Evolutionary conservation across 352 stramenopile genomes (phyloP), one percentile per base, ranked within the genome.

Genomic region (Thalassiosira hispida): DNA sequence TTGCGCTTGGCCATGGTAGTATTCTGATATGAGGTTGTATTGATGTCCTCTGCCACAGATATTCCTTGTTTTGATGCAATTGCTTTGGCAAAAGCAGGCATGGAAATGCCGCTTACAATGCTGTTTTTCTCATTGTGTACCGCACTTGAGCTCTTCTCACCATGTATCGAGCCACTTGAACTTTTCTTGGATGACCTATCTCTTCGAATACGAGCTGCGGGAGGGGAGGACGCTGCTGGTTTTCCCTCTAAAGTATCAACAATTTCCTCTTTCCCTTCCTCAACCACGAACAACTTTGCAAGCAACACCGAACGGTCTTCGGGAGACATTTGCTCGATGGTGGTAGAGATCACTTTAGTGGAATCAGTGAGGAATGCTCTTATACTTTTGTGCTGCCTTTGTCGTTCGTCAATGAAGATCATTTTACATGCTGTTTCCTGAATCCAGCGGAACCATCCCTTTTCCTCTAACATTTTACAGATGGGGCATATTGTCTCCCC

Each of bases 401-500:
- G 3, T 20, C 25, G n/a, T 42, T 27, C 60, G n/a, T 29, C 31
- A 23, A 68, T 25, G 25, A 57, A 68, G 31, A 56, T 56, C 16
- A 38, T 52, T 16, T 68, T 68, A 14, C 56, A 40, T 68, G 60
- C 33, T 11, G 23, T 18, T 1, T 40, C 23, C 18, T 56, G 8
- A 38, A 25, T 12, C 40, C 38, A 57, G n/a, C 35, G 20, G 22
- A 68, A 57, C 60, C 60, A 68, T 18, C 60, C 60, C 29, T 68
- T 52, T 12, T 68, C 44, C 9, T 55, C 22, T 35, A 68, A 20
- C 1, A 42, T 31, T 31, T 57, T 57, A 33, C 60, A 68, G 7
- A 52, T 31, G 12, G 60, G 60, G 35, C 60, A 68, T 27, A 68
- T 11, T 14, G 60, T 68, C 60, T 68, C 60, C 7, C 44, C 31